Evolutionary conservation across 169 alveolate genomes (phyloP).

Genomic region (Cryptosporidium andersoni): DNA sequence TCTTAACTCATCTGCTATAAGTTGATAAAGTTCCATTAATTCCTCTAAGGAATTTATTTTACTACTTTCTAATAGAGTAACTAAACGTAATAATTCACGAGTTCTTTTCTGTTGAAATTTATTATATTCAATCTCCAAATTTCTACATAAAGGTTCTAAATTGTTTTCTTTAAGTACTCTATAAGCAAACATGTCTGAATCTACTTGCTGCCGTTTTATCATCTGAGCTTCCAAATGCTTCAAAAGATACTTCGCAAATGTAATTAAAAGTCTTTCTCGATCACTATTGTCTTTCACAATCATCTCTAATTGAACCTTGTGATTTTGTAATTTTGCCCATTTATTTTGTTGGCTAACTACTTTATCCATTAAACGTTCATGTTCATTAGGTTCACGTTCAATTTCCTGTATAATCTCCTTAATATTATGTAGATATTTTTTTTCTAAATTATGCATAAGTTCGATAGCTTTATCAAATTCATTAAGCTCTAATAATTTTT

Average conservation of each 20-base stretch:
- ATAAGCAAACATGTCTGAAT: conserved; percentile 54
- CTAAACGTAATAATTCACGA: conserved; percentile 51
- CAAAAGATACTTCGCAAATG: conserved; percentile 45
- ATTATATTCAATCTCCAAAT: conserved; percentile 66
- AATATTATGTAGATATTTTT: conserved; percentile 44
- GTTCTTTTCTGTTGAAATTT: conserved; percentile 68
- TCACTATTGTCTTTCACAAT: conserved; percentile 52
- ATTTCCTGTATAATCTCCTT: conserved; percentile 46
- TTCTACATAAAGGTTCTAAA: conserved; percentile 63
- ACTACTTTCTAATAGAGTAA: conserved; percentile 50
- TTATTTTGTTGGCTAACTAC: conserved; percentile 49
- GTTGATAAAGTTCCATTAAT: conserved; percentile 63
- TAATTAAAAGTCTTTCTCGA: conserved; percentile 38
- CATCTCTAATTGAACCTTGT: conserved; percentile 32
- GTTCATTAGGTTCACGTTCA: conserved; percentile 53
- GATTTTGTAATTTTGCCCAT: conserved; percentile 61
- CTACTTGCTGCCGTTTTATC: conserved; percentile 62
- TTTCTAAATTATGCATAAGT: conserved; percentile 37
- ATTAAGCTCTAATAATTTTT: conserved; percentile 51
- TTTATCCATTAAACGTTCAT: conserved; percentile 32
- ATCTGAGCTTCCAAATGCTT: conserved; percentile 47
- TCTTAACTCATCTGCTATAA: conserved; percentile 69
- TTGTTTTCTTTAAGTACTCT: conserved; percentile 54
- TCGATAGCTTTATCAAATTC: conserved; percentile 57
- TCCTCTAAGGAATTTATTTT: conserved; percentile 61